Conservation (phyloP, 129 eudicot species). For the Centrapalus pauciflorus region DNA sequence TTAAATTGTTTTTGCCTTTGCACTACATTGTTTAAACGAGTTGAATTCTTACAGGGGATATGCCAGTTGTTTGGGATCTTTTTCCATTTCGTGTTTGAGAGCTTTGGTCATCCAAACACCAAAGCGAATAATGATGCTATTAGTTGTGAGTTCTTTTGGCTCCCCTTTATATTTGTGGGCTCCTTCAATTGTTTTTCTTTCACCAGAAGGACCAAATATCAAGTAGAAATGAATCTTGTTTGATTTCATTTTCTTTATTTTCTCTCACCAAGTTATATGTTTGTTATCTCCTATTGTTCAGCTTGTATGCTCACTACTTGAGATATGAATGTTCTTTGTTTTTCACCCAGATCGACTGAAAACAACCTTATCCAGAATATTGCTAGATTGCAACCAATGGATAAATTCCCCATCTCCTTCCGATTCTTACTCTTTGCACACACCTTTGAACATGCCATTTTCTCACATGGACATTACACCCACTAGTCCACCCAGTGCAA, state of each 20-base stretch:
- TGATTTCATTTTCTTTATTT: neutral
- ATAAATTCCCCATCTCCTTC: slow-evolving; percentile 44
- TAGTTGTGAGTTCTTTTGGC: slow-evolving; percentile 44
- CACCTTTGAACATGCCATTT: slow-evolving; percentile 45
- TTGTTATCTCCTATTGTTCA: too few relatives aligned
- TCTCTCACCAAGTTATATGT: too few relatives aligned
- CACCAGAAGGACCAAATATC: too few relatives aligned
- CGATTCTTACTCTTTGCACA: slow-evolving; percentile 44
- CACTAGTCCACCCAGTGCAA: slow-evolving; percentile 47
- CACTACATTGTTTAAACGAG: slow-evolving; percentile 4
- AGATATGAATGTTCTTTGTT: slow-evolving; percentile 3
- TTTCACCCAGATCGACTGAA: slow-evolving; percentile 68
- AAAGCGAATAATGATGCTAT: slow-evolving; percentile 46
- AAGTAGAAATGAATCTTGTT: too few relatives aligned
- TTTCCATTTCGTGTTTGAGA: slow-evolving; percentile 70
- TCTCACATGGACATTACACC: slow-evolving; percentile 78
- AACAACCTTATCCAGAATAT: slow-evolving; percentile 62
- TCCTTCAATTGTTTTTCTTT: too few relatives aligned
- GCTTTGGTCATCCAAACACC: slow-evolving; percentile 60
- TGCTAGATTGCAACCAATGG: slow-evolving; percentile 89
- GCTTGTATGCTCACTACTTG: neutral
- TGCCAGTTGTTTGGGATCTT: slow-evolving; percentile 81
- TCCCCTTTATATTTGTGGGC: neutral
- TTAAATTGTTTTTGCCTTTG: neutral
- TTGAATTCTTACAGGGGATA: slow-evolving; percentile 57